A percentile compares a stretch with the other conserved stretches of the same genome.
Conservation (phyloP, 1,139 yeast genomes). For the Suzukiozyma palmioleophila region DNA sequence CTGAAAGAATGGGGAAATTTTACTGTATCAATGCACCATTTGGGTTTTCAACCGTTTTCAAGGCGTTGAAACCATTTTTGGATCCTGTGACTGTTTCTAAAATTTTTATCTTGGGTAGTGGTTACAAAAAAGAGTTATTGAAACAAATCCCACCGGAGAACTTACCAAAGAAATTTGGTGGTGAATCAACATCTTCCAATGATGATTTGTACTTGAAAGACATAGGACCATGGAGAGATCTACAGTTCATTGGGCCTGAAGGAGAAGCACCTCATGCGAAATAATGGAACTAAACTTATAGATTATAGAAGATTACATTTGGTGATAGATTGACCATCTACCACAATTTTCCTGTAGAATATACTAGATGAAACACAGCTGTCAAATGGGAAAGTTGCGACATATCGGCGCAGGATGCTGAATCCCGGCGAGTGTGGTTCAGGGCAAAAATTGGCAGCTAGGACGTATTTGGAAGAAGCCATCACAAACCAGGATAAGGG, state of each 20-base stretch:
- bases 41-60: conserved; percentile 93
- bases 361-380: too few species aligned
- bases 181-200: conserved; percentile 59
- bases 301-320: not conserved
- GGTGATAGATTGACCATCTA: too few species aligned
- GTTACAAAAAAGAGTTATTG: conserved; percentile 75
- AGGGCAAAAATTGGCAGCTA: too few species aligned
- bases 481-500: too few species aligned
- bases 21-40: conserved; percentile 95
- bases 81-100: conserved; percentile 98
- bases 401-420: too few species aligned
- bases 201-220: conserved; percentile 87
- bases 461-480: too few species aligned
- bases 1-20: conserved; percentile 99
- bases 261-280: conserved; percentile 62
- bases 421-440: too few species aligned
- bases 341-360: too few species aligned
- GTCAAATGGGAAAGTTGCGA: too few species aligned
- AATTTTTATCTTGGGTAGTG: conserved; percentile 79
- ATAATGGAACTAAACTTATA: not conserved
- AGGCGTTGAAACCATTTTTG: conserved; percentile 83
- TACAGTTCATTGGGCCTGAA: conserved; percentile 77
- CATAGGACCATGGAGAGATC: conserved; percentile 96
- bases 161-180: conserved; percentile 89
- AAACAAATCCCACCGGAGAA: conserved; percentile 93